Evolutionary conservation across 108 stramenopile genomes (phyloP).

Genomic region (Skeletonema costatum): DNA sequence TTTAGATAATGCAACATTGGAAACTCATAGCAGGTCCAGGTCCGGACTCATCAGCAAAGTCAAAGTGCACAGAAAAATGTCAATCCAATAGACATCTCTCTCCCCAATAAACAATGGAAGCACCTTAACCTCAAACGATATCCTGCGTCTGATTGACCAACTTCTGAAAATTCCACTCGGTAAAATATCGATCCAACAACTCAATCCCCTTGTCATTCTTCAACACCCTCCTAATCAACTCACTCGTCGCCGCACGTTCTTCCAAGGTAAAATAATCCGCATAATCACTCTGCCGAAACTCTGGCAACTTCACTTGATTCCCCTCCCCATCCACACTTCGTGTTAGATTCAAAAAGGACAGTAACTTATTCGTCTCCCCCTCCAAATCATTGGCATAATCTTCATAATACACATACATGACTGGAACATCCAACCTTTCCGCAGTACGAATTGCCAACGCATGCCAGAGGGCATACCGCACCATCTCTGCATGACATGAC

Average conservation of each 20-base stretch:
- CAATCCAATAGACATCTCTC: not conserved
- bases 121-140: slow-evolving; percentile 6
- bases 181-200: slow-evolving; percentile 40
- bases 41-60: no score
- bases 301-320: not conserved
- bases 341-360: slow-evolving; percentile 52
- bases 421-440: slow-evolving; percentile 54
- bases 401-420: slow-evolving; percentile 60
- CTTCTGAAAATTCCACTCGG: slow-evolving; percentile 19
- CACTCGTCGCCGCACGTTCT: slow-evolving; percentile 34
- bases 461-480: slow-evolving; percentile 73
- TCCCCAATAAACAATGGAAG: not conserved
- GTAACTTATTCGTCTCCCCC: slow-evolving; percentile 38
- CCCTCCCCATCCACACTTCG: not conserved
- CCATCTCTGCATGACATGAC: slow-evolving; percentile 72
- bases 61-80: not conserved
- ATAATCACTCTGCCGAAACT: slow-evolving; percentile 32
- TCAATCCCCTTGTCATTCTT: slow-evolving; percentile 13
- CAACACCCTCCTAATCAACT: slow-evolving; percentile 32
- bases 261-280: slow-evolving; percentile 37
- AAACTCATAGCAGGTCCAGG: no score
- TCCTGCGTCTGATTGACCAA: slow-evolving; percentile 20
- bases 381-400: slow-evolving; percentile 58
- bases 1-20: no score
- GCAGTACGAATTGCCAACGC: slow-evolving; percentile 40